Base-by-base conservation (phyloP, 257 asterid species). In the Lycium ferocissimum region DNA sequence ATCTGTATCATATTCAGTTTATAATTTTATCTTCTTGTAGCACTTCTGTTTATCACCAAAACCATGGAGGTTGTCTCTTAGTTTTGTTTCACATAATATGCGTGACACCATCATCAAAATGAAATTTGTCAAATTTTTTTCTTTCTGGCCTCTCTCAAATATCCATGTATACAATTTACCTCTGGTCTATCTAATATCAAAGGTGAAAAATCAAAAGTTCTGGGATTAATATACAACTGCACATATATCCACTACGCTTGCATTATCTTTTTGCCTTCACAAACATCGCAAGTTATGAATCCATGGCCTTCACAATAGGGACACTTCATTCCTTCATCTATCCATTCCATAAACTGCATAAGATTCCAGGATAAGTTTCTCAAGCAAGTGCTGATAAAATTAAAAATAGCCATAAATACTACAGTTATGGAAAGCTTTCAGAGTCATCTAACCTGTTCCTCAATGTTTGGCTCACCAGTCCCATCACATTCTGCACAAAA, bases 381-480 rank as follows among this genome's bases (percentile, higher is more conserved):
- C 62, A 26, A 62, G 22, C 20, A 22, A 9, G 6, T 18, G 4
- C 38, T 8, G 35, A 12, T 5, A 13, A 9, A n/a, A 59, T 8
- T 35, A 62, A 7, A 49, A 75, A 33, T 7, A 58, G 61, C 18
- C 7, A 18, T 4, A 17, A 38, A 47, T 53, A 22, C 35, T 76
- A 53, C 22, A 82, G 79, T 37, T 20, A 33, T 20, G 49, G n/a
- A 9, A 62, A 43, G 57, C 26, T 47, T 72, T 73, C 81, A 20
- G n/a, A 47, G 45, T 49, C 43, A 8, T 62, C 94, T 86, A 58
- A 95, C 99, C 99, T 95, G 99, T 85, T 87, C 89, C 89, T 96
- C 99, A 62, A 96, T 83, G 78, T 97, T 97, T 67, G 98, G 98
- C 91, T 97, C 99, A 43, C 99, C 98, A 76, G 95, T 94, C 82